A percentile compares a stretch with the other conserved stretches of the same genome.
Conservation (phyloP, 2,329 filamentous ascomycete species). For the Cadophora sp. region DNA sequence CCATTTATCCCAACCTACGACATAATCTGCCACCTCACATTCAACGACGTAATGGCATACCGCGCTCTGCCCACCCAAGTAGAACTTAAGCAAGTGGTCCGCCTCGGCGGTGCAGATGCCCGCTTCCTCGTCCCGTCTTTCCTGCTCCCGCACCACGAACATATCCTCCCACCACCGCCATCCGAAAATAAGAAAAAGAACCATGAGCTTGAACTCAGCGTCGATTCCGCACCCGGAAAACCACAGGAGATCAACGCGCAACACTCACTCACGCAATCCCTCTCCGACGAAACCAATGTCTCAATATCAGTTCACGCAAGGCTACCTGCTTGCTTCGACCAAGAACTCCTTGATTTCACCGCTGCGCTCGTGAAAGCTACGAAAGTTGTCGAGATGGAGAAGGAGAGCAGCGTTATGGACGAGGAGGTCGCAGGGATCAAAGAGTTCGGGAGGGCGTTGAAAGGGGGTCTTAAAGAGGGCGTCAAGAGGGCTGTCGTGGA, state of each 20-base stretch:
- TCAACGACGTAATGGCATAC: constrained; percentile 57
- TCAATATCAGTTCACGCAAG: constrained; percentile 54
- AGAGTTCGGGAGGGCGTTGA: constrained; percentile 42
- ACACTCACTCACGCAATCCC: constrained; percentile 48
- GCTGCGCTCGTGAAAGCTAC: constrained; percentile 61
- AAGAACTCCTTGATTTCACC: constrained; percentile 59
- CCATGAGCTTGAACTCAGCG: constrained; percentile 44
- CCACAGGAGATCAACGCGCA: constrained; percentile 51
- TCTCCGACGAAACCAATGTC: constrained; percentile 56
- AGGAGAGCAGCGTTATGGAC: constrained; percentile 44
- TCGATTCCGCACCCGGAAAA: constrained; percentile 51
- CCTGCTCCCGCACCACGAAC: constrained; percentile 60
- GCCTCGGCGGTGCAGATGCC: constrained; percentile 57
- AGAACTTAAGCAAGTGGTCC: constrained; percentile 54
- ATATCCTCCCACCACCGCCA: constrained; percentile 53
- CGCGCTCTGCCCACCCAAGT: constrained; percentile 51
- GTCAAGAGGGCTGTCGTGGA: constrained; percentile 54
- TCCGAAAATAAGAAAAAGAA: constrained; percentile 44
- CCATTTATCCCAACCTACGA: constrained; percentile 56
- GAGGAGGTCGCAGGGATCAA: constrained; percentile 42
- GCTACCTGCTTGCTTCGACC: constrained; percentile 56
- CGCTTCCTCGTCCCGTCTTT: constrained; percentile 55
- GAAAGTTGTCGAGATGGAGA: constrained; percentile 60
- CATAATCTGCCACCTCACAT: constrained; percentile 52
- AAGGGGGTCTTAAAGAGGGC: constrained; percentile 49